Evolutionary conservation across 1,284 basidiomycete genomes (phyloP), one percentile per base, ranked within the genome.

Genomic region (Ceratobasidium sp.): DNA sequence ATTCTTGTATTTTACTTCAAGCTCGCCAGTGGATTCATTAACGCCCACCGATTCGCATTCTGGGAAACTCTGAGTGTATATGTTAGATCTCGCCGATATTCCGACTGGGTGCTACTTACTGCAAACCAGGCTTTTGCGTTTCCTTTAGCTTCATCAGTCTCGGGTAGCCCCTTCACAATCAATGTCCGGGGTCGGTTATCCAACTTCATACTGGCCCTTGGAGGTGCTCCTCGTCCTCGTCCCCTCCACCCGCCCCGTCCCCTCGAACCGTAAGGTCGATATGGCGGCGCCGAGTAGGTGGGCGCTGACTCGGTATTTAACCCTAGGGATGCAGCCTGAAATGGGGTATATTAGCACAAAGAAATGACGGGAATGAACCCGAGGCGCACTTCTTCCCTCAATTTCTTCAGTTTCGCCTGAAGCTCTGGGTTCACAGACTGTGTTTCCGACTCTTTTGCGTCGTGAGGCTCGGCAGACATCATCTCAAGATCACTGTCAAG

Each of bases 151-250:
- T 86, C 86, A 27, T 81, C 80, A 34, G 80, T 80, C 1, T 73
- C 75, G 1, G 72, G 49, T 0, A 86, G 85, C 42, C 88, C 91
- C 73, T 91, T 88, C 42, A 97, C 81, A 49, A 91, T 79, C 32
- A 98, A 79, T 76, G 86, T 89, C 79, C 89, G 92, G 3, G 95
- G 91, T 20, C 95, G 87, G 75, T 96, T 95, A 79, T 98, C 95
- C 27, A 98, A 85, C 73, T 91, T 90, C 88, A 96, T 91, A 73
- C 86, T 91, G 2, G 80, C 80, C 57, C 88, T 82, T 49, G 85
- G 82, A 40, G 85, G 81, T 22, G 74, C 75, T 2, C 86, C 88
- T 12, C 78, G 71, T 54, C 91, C 89, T 74, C 75, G 65, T 17
- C 73, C 73, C 82, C 83, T 20, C 80, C 84, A 64, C 40, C 77